Evolutionary conservation across 2,329 filamentous ascomycete genomes (phyloP).

Genomic region (Cucurbitaria berberidis): DNA sequence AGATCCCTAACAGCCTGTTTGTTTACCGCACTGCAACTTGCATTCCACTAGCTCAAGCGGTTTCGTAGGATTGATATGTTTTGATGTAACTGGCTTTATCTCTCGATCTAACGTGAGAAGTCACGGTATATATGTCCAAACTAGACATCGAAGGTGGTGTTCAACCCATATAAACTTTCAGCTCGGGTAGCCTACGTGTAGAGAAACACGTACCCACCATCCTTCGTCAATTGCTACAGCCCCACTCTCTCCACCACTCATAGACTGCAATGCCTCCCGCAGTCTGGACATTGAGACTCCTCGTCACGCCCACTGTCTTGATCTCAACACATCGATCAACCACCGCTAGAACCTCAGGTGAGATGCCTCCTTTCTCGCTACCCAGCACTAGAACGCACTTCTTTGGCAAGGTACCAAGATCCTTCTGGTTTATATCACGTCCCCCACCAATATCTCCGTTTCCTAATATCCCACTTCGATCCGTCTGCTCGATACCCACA

Average conservation of each 20-base stretch:
- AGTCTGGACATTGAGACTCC: conserved; percentile 63
- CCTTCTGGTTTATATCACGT: conserved; percentile 18
- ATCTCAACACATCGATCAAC: conserved; percentile 61
- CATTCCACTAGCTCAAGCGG: too few relatives aligned
- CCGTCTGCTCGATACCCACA: conserved; percentile 63
- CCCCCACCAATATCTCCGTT: conserved; percentile 11
- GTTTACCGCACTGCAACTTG: too few relatives aligned
- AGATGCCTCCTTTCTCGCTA: conserved; percentile 59
- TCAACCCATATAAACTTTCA: too few relatives aligned
- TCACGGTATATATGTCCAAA: too few relatives aligned
- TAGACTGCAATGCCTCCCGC: conserved; percentile 59
- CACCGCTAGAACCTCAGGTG: conserved; percentile 54
- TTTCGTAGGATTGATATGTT: too few relatives aligned
- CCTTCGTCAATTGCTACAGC: conserved; percentile 1
- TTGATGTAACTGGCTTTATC: too few relatives aligned
- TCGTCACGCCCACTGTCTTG: conserved; percentile 57
- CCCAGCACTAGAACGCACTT: conserved; percentile 57
- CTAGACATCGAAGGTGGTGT: too few relatives aligned
- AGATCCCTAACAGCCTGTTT: too few relatives aligned
- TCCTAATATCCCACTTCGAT: conserved; percentile 55
- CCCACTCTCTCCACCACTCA: conserved; percentile 58
- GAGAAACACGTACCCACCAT: neutral
- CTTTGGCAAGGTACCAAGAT: conserved; percentile 41
- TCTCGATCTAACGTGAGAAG: too few relatives aligned
- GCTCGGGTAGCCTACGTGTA: too few relatives aligned